phyloP scores from a whole-genome alignment of 176 grass and related monocot species.

The Ananas comosus region DNA sequence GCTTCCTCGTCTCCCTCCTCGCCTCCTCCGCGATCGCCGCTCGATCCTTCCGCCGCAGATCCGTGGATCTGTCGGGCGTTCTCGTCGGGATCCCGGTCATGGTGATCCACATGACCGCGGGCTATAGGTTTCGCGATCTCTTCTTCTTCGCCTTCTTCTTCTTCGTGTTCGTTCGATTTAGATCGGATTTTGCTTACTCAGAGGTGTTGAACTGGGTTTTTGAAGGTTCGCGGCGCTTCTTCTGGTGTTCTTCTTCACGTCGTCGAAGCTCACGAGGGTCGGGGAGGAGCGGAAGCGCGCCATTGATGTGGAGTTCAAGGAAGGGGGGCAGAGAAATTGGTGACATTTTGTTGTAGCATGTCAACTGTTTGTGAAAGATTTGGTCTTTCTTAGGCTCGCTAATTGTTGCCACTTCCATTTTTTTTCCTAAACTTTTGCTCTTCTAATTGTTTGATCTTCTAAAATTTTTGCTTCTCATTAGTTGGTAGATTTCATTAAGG shows the following conservation, averaged over 20 bases:
- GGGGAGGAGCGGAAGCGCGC: constrained; percentile 67
- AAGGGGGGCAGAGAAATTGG: constrained; percentile 86
- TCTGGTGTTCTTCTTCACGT: constrained; percentile 89
- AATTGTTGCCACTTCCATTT: not conserved
- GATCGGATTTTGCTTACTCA: constrained; percentile 5
- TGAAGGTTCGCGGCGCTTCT: constrained; percentile 74
- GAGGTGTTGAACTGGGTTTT: constrained; percentile 15
- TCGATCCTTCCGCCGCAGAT: constrained; percentile 65
- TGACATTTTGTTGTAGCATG: constrained; percentile 9
- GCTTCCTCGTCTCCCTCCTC: constrained; percentile 25
- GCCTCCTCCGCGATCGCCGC: constrained; percentile 40
- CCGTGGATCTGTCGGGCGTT: constrained; percentile 59
- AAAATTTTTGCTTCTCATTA: not conserved
- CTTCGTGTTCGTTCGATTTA: not conserved
- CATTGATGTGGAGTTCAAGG: constrained; percentile 81
- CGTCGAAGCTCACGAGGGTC: constrained; percentile 74
- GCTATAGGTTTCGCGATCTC: constrained; percentile 45
- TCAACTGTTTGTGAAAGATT: not conserved
- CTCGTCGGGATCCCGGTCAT: constrained; percentile 73
- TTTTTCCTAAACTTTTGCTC: not conserved
- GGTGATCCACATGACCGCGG: constrained; percentile 70
- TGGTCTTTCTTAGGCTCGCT: not conserved
- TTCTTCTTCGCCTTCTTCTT: not conserved
- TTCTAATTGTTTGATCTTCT: not conserved
- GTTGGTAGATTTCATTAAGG: too few species aligned